Conservation (phyloP, 805 yeast species). For the Debaryomyces castellii region DNA sequence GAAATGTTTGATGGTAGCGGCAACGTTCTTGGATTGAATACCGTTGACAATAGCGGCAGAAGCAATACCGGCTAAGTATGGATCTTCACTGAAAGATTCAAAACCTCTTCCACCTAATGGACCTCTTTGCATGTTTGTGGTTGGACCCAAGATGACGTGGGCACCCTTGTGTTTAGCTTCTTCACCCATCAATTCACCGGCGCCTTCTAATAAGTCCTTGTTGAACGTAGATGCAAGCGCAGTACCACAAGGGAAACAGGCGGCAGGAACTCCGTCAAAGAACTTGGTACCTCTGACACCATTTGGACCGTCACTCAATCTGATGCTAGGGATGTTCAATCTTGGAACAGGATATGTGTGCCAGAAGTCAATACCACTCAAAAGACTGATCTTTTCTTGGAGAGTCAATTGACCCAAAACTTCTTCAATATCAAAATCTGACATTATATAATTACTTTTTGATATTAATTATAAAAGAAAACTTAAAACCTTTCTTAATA, state of each 20-base stretch:
- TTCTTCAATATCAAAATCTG: slow-evolving; percentile 20
- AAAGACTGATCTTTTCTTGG: slow-evolving; percentile 23
- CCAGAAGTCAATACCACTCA: slow-evolving; percentile 48
- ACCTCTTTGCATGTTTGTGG: slow-evolving; percentile 33
- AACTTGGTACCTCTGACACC: slow-evolving; percentile 32
- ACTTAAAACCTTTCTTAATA: not conserved
- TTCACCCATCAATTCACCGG: slow-evolving; percentile 31
- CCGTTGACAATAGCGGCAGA: slow-evolving; percentile 26
- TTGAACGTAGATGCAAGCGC: slow-evolving; percentile 32
- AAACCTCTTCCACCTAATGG: slow-evolving; percentile 36
- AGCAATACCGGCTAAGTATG: slow-evolving; percentile 28
- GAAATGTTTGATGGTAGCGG: slow-evolving; percentile 33
- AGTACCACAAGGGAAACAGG: slow-evolving; percentile 37
- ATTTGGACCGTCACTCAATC: slow-evolving; percentile 40
- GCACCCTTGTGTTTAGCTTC: slow-evolving; percentile 34
- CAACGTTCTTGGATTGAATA: slow-evolving; percentile 23
- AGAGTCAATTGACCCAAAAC: slow-evolving; percentile 22
- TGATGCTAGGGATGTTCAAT: slow-evolving; percentile 44
- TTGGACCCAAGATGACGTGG: slow-evolving; percentile 31
- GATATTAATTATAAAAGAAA: not conserved
- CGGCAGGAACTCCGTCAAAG: slow-evolving; percentile 26
- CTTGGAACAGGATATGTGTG: slow-evolving; percentile 43
- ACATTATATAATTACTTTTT: not conserved
- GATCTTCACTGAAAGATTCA: slow-evolving; percentile 34
- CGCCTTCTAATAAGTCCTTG: slow-evolving; percentile 22